These are phyloP conservation scores for Geranium incanum DNA, from an alignment of 441 rosid genomes.

Conservation along the genomic window DNA sequence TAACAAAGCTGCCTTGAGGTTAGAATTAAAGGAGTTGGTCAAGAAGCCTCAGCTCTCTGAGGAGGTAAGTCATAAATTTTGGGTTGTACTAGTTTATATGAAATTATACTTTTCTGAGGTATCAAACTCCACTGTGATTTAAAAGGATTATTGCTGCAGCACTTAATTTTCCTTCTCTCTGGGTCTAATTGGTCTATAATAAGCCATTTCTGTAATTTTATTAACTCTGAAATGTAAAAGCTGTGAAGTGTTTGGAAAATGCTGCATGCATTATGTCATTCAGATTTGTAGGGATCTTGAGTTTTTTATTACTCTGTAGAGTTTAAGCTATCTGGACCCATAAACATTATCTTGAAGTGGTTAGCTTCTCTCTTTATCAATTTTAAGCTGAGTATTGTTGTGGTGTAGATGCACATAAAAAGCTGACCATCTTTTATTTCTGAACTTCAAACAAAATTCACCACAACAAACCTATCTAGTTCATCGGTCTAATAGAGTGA, in stretches of 20 bases:
- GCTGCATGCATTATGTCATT: not conserved
- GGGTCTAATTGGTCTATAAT: not conserved
- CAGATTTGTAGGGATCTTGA: not conserved
- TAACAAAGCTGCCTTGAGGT: slow-evolving; percentile 7
- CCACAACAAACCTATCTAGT: not conserved
- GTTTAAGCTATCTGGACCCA: not conserved
- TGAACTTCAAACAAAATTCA: not conserved
- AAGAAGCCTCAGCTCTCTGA: slow-evolving; percentile 49
- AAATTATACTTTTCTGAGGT: too few species aligned
- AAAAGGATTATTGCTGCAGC: not conserved
- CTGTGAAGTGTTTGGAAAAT: too few species aligned
- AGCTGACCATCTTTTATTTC: not conserved
- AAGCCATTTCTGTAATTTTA: not conserved
- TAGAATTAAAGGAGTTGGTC: slow-evolving; percentile 13
- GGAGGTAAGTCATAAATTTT: slow-evolving; percentile 25
- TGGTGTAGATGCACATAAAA: not conserved
- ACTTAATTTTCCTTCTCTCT: not conserved
- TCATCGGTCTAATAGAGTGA: not conserved
- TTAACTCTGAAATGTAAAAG: too few species aligned
- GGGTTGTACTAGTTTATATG: not conserved
- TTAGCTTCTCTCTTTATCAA: not conserved
- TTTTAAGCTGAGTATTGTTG: not conserved
- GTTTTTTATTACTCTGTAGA: not conserved
- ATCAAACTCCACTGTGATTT: not conserved
- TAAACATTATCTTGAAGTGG: not conserved